Evolutionary conservation across 176 grass and related monocot genomes (phyloP).

Genomic region (Zoysia pacifica): DNA sequence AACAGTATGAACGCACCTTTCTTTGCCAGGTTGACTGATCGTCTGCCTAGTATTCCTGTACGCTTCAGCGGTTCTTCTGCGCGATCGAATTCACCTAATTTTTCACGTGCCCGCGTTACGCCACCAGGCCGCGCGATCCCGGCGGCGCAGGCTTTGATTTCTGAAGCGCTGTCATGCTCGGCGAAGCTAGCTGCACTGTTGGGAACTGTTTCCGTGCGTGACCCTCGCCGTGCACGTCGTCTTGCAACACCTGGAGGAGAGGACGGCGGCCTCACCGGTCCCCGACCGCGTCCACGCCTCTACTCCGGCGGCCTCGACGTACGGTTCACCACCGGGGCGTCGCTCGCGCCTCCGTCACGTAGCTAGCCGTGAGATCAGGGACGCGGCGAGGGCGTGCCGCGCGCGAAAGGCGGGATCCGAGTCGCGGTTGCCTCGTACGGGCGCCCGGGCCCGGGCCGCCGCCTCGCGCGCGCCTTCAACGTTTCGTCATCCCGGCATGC

Average conservation of each 20-base stretch:
- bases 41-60: background rate
- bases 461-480: background rate
- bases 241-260: conserved; percentile 20
- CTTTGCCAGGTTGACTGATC: background rate
- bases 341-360: background rate
- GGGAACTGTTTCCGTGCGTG: background rate
- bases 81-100: background rate
- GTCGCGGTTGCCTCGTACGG: background rate
- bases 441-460: background rate
- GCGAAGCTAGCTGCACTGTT: background rate
- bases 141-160: conserved; percentile 25
- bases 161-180: background rate
- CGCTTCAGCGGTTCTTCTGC: background rate
- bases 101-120: background rate
- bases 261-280: background rate
- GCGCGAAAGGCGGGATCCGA: background rate
- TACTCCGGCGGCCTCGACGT: background rate
- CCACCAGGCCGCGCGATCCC: background rate
- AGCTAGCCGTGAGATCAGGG: background rate
- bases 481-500: background rate
- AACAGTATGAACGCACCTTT: background rate
- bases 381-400: background rate
- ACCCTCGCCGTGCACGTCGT: background rate
- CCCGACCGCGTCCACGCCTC: background rate
- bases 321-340: too few species aligned